Base-by-base conservation (phyloP, 2,329 filamentous ascomycete species). In the Hymenoscyphus albidus region DNA sequence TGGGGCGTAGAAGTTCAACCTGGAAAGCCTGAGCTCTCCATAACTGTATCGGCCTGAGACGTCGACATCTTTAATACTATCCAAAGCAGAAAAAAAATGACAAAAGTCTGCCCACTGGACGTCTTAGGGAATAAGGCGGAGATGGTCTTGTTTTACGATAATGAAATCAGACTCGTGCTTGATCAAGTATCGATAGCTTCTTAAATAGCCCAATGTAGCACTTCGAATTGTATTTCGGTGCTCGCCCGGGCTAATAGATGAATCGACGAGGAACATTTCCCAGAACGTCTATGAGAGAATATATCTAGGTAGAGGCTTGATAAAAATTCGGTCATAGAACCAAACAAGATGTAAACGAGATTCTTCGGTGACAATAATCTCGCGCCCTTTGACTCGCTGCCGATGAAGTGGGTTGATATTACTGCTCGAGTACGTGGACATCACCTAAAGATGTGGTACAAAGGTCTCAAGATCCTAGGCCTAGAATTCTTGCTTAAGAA, bases 261-360 rank as follows among this genome's bases (percentile, higher is more conserved):
- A 16, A 16, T 42, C 2, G 39, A 61, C 65, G 54, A 35, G 74
- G 62, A 56, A 70, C 55, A 12, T 63, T 40, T 64, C 18, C 72
- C 74, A 76, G 61, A 77, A 73, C 1, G 56, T 32, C 18, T 71
- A 63, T 5, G 67, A 71, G 13, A 72, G 39, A 6, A 77, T 70
- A 58, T 72, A 76, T 2, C n/a, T n/a, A n/a, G n/a, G n/a, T n/a
- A n/a, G n/a, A n/a, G n/a, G n/a, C n/a, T n/a, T n/a, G n/a, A n/a
- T 60, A 62, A 72, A 76, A 9, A 76, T 73, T 2, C 66, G 65
- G 7, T 71, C 65, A 18, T 73, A 62, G 22, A 67, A 67, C 72
- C 72, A 75, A 3, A 78, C 71, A 0, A 78, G 69, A 67, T 79
- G 75, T 14, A 76, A 68, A 35, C 74, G 69, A 0, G 74, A 69